phyloP scores from a whole-genome alignment of 2,329 filamentous ascomycete species.

The Teratosphaeriaceae sp. region DNA sequence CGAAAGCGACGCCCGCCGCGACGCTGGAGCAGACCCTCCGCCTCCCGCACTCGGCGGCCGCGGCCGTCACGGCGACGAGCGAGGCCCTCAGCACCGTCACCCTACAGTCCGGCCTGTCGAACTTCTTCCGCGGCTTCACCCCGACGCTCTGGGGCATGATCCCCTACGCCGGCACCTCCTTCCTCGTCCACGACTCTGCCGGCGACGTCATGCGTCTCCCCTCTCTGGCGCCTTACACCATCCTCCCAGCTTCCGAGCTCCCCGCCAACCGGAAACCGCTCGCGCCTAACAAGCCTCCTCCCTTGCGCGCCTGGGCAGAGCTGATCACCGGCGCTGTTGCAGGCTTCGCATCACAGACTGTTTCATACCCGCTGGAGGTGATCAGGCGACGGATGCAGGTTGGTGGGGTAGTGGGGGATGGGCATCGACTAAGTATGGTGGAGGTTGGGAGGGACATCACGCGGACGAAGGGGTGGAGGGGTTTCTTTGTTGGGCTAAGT shows the following conservation, averaged over 20 bases:
- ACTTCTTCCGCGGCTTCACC: constrained; percentile 93
- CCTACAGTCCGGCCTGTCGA: constrained; percentile 64
- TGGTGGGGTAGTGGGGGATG: constrained; percentile 86
- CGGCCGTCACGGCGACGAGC: constrained; percentile 38
- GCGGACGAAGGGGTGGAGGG: constrained; percentile 65
- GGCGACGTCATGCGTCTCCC: constrained; percentile 75
- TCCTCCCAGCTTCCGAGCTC: constrained; percentile 54
- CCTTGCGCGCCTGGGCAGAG: constrained; percentile 80
- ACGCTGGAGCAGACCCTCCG: constrained; percentile 4
- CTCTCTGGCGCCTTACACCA: constrained; percentile 63
- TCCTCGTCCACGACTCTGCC: constrained; percentile 87
- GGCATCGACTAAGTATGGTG: constrained; percentile 65
- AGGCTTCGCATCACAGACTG: constrained; percentile 82
- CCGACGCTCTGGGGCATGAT: constrained; percentile 92
- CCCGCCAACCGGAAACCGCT: constrained; percentile 29
- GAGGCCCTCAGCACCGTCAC: constrained; percentile 45
- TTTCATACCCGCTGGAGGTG: constrained; percentile 90
- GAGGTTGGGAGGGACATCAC: constrained; percentile 75
- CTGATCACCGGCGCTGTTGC: constrained; percentile 77
- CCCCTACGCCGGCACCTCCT: constrained; percentile 91
- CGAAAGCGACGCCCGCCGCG: constrained; percentile 7
- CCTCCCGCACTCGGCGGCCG: constrained; percentile 26
- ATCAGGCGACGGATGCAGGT: constrained; percentile 94
- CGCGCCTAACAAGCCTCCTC: constrained; percentile 53
- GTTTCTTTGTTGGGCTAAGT: constrained; percentile 87